A percentile compares a stretch with the other conserved stretches of the same genome.
Evolutionary conservation across 345 rosid species (phyloP).

Genomic region (Linum lewisii): DNA sequence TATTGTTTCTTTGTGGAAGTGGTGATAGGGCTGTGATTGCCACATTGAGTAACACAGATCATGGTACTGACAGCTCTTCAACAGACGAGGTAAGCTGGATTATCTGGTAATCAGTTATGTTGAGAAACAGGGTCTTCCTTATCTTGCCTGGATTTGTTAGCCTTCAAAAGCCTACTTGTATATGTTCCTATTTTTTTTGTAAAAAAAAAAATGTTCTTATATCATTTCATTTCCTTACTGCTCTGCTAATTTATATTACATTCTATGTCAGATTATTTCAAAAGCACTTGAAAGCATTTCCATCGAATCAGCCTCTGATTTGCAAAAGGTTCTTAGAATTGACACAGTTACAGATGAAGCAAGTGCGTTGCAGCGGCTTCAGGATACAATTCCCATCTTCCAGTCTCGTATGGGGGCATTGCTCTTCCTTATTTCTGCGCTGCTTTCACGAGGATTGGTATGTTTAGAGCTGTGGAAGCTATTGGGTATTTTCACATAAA

Average conservation of each 20-base stretch:
- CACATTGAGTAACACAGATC: conserved; percentile 28
- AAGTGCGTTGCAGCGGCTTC: conserved; percentile 46
- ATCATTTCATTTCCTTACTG: neutral
- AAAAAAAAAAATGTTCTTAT: too few species aligned
- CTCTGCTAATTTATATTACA: conserved; percentile 7
- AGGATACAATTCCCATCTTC: conserved; percentile 55
- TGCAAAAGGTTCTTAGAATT: conserved; percentile 62
- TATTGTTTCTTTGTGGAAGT: conserved; percentile 77
- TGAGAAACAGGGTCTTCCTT: conserved; percentile 8
- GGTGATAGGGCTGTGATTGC: conserved; percentile 61
- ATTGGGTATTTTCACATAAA: neutral
- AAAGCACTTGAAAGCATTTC: conserved; percentile 56
- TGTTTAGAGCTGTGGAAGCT: conserved; percentile 18
- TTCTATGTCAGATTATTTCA: conserved; percentile 33
- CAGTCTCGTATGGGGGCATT: conserved; percentile 93
- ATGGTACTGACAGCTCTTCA: conserved; percentile 25
- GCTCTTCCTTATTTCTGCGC: conserved; percentile 86
- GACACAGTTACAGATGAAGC: conserved; percentile 42
- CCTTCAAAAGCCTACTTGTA: neutral
- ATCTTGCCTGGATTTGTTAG: neutral
- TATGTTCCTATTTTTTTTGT: neutral
- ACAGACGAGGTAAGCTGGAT: conserved; percentile 48
- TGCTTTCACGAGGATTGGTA: conserved; percentile 98
- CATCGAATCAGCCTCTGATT: conserved; percentile 73
- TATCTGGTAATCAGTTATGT: conserved; percentile 3